phyloP scores from a whole-genome alignment of 78 protist species.

The Creolimax fragrantissima region DNA sequence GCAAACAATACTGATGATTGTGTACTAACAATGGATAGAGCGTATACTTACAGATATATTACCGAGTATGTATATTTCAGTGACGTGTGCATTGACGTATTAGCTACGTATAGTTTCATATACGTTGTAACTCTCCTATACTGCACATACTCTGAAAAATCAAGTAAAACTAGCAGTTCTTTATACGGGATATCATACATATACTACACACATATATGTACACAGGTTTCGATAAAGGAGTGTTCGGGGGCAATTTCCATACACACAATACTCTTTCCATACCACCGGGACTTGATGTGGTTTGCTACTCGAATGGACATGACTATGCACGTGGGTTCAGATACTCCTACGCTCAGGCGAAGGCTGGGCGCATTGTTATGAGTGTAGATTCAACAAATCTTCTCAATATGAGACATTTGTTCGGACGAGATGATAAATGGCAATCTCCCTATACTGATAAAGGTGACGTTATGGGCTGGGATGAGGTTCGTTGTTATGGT shows the following conservation, averaged over 20 bases:
- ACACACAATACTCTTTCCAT: constrained; percentile 48
- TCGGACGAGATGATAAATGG: constrained; percentile 8
- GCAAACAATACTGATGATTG: too few species aligned
- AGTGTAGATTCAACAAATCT: constrained; percentile 37
- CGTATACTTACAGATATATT: too few species aligned
- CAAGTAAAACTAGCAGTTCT: too few species aligned
- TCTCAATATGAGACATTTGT: constrained; percentile 18
- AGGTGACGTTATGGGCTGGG: background rate
- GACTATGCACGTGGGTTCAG: constrained; percentile 55
- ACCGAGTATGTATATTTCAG: too few species aligned
- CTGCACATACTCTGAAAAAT: too few species aligned
- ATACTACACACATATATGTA: too few species aligned
- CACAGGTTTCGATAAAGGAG: constrained; percentile 36
- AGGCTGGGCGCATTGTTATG: constrained; percentile 42
- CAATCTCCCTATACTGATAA: constrained; percentile 19
- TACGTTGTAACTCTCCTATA: too few species aligned
- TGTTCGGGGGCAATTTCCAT: constrained; percentile 60
- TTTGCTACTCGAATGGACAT: constrained; percentile 48
- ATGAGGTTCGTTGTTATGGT: constrained; percentile 25
- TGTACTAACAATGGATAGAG: too few species aligned
- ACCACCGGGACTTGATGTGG: constrained; percentile 52
- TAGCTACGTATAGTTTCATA: too few species aligned
- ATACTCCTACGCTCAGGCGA: constrained; percentile 33
- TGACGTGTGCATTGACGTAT: too few species aligned
- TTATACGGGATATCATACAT: too few species aligned